A percentile compares a stretch with the other conserved stretches of the same genome.
Conservation (phyloP, 352 stramenopile species). For the Phytophthora pluvialis region DNA sequence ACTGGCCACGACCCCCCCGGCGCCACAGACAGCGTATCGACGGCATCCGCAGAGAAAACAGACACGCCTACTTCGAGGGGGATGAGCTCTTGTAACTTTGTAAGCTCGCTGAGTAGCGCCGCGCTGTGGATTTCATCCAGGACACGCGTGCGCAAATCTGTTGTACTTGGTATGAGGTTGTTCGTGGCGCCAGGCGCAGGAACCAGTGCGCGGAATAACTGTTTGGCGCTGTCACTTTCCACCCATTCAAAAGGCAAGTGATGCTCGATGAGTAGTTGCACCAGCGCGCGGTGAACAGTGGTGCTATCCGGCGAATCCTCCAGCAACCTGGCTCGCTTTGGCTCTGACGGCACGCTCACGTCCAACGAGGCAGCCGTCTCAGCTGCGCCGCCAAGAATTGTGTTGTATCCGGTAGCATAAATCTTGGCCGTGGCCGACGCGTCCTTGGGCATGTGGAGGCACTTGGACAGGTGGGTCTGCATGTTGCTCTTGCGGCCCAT, state of each 20-base stretch:
- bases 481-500: slow-evolving; percentile 85
- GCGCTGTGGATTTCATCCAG: slow-evolving; percentile 48
- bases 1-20: slow-evolving; percentile 34
- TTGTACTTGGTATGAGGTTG: slow-evolving; percentile 36
- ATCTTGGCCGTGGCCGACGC: slow-evolving; percentile 35
- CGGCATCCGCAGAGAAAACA: slow-evolving; percentile 13
- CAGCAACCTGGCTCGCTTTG: slow-evolving; percentile 29
- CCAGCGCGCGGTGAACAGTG: slow-evolving; percentile 43
- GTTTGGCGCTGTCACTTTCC: slow-evolving; percentile 55
- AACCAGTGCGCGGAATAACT: slow-evolving; percentile 48
- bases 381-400: not conserved
- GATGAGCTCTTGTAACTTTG: slow-evolving; percentile 47
- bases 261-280: slow-evolving; percentile 70
- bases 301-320: slow-evolving; percentile 13
- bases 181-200: slow-evolving; percentile 16
- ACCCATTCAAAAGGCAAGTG: slow-evolving; percentile 72
- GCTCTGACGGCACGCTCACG: slow-evolving; percentile 15
- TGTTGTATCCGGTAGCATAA: slow-evolving; percentile 4
- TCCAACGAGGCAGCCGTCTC: slow-evolving; percentile 2
- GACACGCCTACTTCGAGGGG: slow-evolving; percentile 17
- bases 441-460: slow-evolving; percentile 70
- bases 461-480: slow-evolving; percentile 85
- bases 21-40: slow-evolving; percentile 13
- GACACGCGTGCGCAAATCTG: slow-evolving; percentile 47
- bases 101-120: slow-evolving; percentile 43